Evolutionary conservation across 2,329 filamentous ascomycete genomes (phyloP), one percentile per base, ranked within the genome.

Genomic region (Colletotrichum sp.): DNA sequence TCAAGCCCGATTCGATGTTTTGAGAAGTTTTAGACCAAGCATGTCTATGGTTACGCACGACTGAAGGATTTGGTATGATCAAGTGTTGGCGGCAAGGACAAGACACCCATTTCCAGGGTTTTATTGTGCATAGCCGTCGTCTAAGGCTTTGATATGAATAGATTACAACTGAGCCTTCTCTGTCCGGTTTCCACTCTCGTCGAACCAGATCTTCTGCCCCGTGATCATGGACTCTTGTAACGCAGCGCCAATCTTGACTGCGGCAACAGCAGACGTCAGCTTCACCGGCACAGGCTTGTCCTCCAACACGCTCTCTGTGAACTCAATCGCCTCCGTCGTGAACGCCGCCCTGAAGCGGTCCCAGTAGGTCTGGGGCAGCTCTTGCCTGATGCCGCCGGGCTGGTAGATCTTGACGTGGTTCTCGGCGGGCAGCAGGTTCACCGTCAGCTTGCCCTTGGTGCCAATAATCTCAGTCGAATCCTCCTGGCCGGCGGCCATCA

Each of bases 401-500:
- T 91, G 85, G 80, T 91, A 88, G 61, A 90, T 85, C 74, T 91
- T 88, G 28, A 93, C 88, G 21, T 92, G 84, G 73, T 90, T 90
- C 4, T 82, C 84, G 63, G 85, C 84, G 7, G 92, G 92, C 78
- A 92, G 88, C 7, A 86, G 87, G 79, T 94, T 94, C 74, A 94
- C 86, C 1, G 87, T 84, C 7, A 94, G 79, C 82, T 93, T 94
- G 48, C 92, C 92, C 79, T 90, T 87, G 3, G 92, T 94, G 15
- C 92, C 93, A 74, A 94, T 92, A 75, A 94, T 89, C 83, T 94
- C 92, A 0, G 92, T 93, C 71, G 88, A 90, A 80, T 94, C 93
- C 77, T 93, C 90, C 82, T 94, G 92, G 1, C 93, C 93, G 0
- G 91, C 89, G 0, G 92, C 90, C 90, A 94, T 94, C 90, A 93